Evolutionary conservation across 805 yeast genomes (phyloP).

Genomic region (Yarrowia deformans): DNA sequence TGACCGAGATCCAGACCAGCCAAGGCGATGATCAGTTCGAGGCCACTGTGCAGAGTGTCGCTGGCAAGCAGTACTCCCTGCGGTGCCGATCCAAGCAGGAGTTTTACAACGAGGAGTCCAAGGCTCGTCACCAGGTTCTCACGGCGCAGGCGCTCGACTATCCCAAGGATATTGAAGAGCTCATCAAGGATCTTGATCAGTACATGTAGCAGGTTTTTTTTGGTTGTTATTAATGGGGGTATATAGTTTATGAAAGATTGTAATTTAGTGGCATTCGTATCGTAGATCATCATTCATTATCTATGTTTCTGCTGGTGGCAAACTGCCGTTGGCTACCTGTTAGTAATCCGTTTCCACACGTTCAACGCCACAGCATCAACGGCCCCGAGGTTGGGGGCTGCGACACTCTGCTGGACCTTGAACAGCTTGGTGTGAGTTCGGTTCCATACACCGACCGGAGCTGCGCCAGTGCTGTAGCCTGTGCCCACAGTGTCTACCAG

Average conservation of each 20-base stretch:
- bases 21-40: conserved; percentile 55
- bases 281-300: not conserved
- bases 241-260: not conserved
- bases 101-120: conserved; percentile 74
- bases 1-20: conserved; percentile 51
- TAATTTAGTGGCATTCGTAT: too few species aligned
- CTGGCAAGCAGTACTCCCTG: conserved; percentile 75
- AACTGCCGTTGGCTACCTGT: not conserved
- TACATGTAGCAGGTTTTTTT: not conserved
- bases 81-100: conserved; percentile 85
- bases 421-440: conserved; percentile 29
- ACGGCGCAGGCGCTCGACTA: conserved; percentile 52
- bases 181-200: conserved; percentile 43
- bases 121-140: conserved; percentile 72
- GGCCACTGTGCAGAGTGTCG: conserved; percentile 55
- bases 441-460: conserved; percentile 35
- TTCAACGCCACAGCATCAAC: conserved; percentile 35
- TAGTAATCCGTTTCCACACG: conserved; percentile 37
- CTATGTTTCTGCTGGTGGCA: not conserved
- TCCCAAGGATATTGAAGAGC: conserved; percentile 45
- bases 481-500: conserved; percentile 30
- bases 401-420: conserved; percentile 30
- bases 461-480: conserved; percentile 1
- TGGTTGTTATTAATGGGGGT: not conserved
- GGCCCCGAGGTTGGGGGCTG: conserved; percentile 24